phyloP scores from a whole-genome alignment of 768 basidiomycete species.

The Pholiota molesta region DNA sequence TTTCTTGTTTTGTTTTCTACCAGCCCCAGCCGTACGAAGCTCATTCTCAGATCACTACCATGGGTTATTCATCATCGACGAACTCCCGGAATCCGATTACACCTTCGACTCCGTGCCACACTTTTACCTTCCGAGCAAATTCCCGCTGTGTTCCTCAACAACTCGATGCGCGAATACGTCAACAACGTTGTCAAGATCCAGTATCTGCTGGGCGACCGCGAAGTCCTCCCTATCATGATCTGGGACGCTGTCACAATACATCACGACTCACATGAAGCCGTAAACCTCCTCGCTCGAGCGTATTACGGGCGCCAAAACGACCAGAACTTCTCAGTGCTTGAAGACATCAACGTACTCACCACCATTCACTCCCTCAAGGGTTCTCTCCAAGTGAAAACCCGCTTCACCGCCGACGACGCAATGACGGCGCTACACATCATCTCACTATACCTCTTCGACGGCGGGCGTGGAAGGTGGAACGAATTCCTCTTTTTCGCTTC shows the following conservation, averaged over 20 bases:
- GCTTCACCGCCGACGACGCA: constrained; percentile 64
- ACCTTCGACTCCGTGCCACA: constrained; percentile 3
- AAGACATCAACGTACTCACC: constrained; percentile 21
- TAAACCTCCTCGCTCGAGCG: constrained; percentile 63
- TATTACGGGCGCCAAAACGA: constrained; percentile 39
- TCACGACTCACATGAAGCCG: constrained; percentile 56
- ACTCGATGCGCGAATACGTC: constrained; percentile 52
- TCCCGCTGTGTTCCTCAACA: constrained; percentile 26
- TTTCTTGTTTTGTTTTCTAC: constrained; percentile 26
- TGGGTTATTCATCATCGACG: constrained; percentile 15
- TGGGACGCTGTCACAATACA: constrained; percentile 50
- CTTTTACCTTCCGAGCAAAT: constrained; percentile 18
- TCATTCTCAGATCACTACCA: constrained; percentile 31
- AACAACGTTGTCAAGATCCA: constrained; percentile 65
- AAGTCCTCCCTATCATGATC: constrained; percentile 49
- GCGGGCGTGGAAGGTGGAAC: constrained; percentile 72
- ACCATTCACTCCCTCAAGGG: constrained; percentile 29
- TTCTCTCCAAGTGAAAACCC: constrained; percentile 15
- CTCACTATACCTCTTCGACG: constrained; percentile 77
- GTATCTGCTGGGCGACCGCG: constrained; percentile 65
- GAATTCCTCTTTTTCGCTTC: constrained; percentile 66
- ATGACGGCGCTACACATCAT: constrained; percentile 79
- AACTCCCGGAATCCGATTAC: constrained; percentile 11
- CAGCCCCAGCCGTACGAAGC: constrained; percentile 29
- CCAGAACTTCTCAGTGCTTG: constrained; percentile 26